Base-by-base conservation (phyloP, 345 rosid species). In the rapeseed (Brassica napus) region DNA sequence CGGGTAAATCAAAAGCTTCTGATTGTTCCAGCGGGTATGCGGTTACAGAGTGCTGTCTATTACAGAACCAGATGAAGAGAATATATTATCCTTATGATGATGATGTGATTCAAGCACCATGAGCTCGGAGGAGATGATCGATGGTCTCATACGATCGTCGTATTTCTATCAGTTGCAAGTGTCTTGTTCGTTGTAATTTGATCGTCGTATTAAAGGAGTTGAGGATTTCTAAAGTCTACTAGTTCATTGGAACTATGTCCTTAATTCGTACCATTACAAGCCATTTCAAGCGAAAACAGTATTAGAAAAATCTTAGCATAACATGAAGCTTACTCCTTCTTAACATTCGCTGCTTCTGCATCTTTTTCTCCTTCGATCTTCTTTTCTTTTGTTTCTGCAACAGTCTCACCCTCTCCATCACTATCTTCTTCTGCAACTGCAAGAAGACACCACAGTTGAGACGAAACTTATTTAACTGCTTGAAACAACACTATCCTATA, bases 361-460 rank as follows among this genome's bases (percentile, higher is more conserved):
- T 12, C 73, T 8, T 73, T 72, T 8, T 71, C 2, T 31, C 57
- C 77, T 7, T 16, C 58, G n/a, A 10, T 68, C 72, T 73, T 69
- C 71, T 55, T 39, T 65, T 37, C 39, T 23, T 76, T 69, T 8
- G 77, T 11, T 42, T 71, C 80, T 74, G 47, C 78, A 18, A n/a
- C 12, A 47, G 14, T 54, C 32, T 84, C 87, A 5, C 83, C 85
- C 69, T 84, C 85, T 0, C 70, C 76, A 30, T 85, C 86, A 24
- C 72, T 74, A 1, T 69, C 85, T 15, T 84, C 86, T 32, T 83
- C 86, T 84, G 77, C 69, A 79, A 11, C 61, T 8, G 61, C 61
- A 57, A 14, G 5, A 16, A 49, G 5, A 7, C 7, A 68, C 74
- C 42, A 32, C 35, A 32, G 35, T 32, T 32, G 6, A 32, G 35